Base-by-base conservation (phyloP, 768 basidiomycete species). In the Lyophyllum semitale region DNA sequence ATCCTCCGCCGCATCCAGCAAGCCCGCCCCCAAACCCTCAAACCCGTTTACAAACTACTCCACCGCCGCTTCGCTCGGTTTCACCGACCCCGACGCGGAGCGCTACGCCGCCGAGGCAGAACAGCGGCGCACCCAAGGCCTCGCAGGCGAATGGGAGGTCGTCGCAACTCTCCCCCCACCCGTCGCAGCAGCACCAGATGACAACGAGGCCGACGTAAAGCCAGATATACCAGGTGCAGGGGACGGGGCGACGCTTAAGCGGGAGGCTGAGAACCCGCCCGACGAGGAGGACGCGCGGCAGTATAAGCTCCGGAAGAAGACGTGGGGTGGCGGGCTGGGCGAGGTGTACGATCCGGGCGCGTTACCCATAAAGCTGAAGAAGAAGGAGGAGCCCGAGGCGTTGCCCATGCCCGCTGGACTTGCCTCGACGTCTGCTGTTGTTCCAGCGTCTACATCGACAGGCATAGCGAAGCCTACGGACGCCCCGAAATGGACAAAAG, bases 21-120 rank as follows among this genome's bases (percentile, higher is more conserved):
- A 72, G 67, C 74, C 77, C 9, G 54, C 75, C 17, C 64, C 67
- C 4, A 87, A 83, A 65, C 78, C 85, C 11, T 76, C 84, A 1
- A 84, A 87, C 62, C 83, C 81, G n/a, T 86, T 83, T 57, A 80
- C 88, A 0, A 89, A 96, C 68, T 99, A 98, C 70, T 85, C 92
- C 11, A 94, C 93, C 0, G 88, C 96, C 0, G 87, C 83, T 45
- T 90, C 87, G 1, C 79, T 98, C 1, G 95, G 95, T 1, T 88
- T 83, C 63, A 75, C 63, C 9, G 95, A 96, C 64, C 88, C 88
- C 1, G 91, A 93, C 57, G 85, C 77, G 8, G 90, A 89, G 54
- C 74, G 81, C 49, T 64, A 80, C 26, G 75, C 77, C n/a, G 83
- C 81, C 0, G 87, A 88, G 63, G 75, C 79, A 2, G 82, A 85